phyloP scores from a whole-genome alignment of 1,284 basidiomycete genomes.

The Golubevia pallescens region DNA sequence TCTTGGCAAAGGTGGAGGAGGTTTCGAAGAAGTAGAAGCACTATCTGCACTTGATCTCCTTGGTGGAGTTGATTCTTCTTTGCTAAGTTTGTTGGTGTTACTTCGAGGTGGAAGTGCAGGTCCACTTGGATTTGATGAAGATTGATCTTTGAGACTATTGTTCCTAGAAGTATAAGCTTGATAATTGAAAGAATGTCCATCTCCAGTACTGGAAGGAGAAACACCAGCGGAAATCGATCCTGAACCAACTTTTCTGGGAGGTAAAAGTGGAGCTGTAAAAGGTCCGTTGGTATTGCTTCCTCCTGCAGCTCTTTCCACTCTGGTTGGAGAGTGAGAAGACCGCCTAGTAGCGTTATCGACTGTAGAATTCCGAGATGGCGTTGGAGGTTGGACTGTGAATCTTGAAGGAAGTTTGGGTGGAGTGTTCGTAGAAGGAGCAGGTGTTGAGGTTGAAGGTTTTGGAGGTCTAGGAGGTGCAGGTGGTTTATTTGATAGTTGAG shows the following conservation, averaged over 20 bases:
- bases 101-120: not conserved
- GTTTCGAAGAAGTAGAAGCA: not conserved
- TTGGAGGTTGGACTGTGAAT: not conserved
- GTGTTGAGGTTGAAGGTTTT: not conserved
- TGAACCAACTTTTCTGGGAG: not conserved
- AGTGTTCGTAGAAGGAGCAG: not conserved
- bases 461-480: not conserved
- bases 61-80: not conserved
- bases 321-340: not conserved
- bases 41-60: not conserved
- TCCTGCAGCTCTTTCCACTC: not conserved
- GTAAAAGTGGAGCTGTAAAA: not conserved
- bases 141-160: not conserved
- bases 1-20: not conserved
- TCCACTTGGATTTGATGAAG: not conserved
- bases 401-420: not conserved
- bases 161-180: not conserved
- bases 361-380: not conserved
- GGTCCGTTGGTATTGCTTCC: not conserved
- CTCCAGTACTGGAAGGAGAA: not conserved
- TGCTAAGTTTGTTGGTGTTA: not conserved
- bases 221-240: not conserved
- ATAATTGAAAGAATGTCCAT: not conserved
- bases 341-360: not conserved
- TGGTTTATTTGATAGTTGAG: not conserved